These are phyloP conservation scores for Pisolithus marmoratus DNA, from an alignment of 768 basidiomycete species.

Conservation along the genomic window DNA sequence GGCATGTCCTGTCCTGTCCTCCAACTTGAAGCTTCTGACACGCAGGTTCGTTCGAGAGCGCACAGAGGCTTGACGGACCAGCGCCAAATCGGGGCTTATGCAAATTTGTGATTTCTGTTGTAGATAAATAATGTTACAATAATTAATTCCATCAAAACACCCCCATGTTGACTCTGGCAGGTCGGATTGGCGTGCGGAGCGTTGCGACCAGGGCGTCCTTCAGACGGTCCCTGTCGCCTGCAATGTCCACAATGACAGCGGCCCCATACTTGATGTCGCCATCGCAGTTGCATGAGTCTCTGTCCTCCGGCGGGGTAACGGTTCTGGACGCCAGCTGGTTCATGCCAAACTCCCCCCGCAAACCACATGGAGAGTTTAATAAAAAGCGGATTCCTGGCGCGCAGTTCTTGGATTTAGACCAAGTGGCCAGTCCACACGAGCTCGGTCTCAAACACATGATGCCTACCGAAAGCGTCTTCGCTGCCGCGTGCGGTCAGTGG, in stretches of 20 bases:
- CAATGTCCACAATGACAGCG: conserved; percentile 33
- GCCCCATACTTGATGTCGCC: conserved; percentile 53
- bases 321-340: conserved; percentile 85
- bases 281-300: conserved; percentile 35
- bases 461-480: conserved; percentile 67
- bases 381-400: conserved; percentile 65
- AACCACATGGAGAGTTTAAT: conserved; percentile 62
- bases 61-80: conserved; percentile 1
- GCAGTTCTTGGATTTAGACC: conserved; percentile 74
- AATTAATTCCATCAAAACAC: conserved; percentile 2
- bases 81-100: conserved; percentile 10
- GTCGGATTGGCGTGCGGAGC: conserved; percentile 4
- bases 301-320: conserved; percentile 26
- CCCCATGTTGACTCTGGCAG: conserved; percentile 5
- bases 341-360: conserved; percentile 84
- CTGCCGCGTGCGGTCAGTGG: conserved; percentile 69
- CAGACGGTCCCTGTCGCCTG: background rate
- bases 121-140: conserved; percentile 6
- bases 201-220: background rate
- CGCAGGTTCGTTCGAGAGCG: background rate
- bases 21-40: too few relatives aligned
- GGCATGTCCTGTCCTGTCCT: conserved; percentile 55
- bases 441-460: conserved; percentile 94
- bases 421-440: conserved; percentile 65
- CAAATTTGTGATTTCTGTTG: background rate